These are phyloP conservation scores for Fonsecaea nubica DNA, from an alignment of 2,329 filamentous ascomycete genomes.

Conservation along the genomic window DNA sequence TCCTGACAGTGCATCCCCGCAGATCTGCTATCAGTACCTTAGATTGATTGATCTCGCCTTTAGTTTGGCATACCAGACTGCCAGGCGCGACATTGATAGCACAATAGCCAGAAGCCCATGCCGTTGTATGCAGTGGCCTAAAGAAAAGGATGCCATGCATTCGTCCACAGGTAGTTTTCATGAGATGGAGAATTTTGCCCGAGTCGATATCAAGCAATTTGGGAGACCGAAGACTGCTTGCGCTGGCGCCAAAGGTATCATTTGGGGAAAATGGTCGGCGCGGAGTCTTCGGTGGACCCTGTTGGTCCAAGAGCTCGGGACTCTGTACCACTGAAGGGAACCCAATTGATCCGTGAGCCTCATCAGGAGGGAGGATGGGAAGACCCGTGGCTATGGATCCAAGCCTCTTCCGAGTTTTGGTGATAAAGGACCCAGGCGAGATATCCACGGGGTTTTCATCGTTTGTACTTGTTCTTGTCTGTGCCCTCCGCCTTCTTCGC, in stretches of 20 bases:
- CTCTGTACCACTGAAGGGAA: conserved; percentile 56
- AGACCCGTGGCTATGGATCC: conserved; percentile 42
- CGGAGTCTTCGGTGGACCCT: conserved; percentile 41
- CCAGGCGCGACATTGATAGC: conserved; percentile 59
- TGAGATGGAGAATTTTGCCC: conserved; percentile 57
- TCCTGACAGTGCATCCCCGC: conserved; percentile 57
- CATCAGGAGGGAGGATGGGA: conserved; percentile 46
- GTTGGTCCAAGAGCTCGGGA: conserved; percentile 42
- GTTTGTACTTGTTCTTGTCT: conserved; percentile 31
- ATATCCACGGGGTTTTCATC: conserved; percentile 32
- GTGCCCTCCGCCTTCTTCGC: conserved; percentile 34
- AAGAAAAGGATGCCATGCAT: conserved; percentile 62
- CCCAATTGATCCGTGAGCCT: conserved; percentile 52
- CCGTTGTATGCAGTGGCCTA: conserved; percentile 49
- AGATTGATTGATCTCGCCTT: conserved; percentile 55
- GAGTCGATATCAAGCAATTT: conserved; percentile 53
- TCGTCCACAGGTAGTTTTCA: conserved; percentile 59
- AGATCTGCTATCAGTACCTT: conserved; percentile 59
- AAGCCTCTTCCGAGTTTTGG: conserved; percentile 39
- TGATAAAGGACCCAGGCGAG: conserved; percentile 39
- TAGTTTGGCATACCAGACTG: conserved; percentile 58
- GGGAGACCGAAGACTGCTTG: conserved; percentile 42
- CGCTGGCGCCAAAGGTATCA: conserved; percentile 30
- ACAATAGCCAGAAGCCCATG: conserved; percentile 59
- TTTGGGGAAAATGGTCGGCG: conserved; percentile 38